Percentiles rank a stretch among this genome's conserved stretches.
phyloP scores from a whole-genome alignment of 768 basidiomycete species.

The Favolaschia claudopus region DNA sequence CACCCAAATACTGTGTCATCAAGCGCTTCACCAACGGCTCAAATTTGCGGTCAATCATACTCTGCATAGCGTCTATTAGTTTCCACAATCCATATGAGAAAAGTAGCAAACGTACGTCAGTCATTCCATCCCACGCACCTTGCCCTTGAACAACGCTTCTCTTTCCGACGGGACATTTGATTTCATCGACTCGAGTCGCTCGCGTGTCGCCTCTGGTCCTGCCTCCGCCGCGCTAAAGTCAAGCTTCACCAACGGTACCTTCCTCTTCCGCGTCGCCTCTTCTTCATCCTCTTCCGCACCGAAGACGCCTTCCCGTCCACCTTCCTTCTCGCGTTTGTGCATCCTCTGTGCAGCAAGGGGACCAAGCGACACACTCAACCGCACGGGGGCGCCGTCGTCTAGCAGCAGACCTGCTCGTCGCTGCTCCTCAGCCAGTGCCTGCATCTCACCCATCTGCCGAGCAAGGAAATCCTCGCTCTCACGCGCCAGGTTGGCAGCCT shows the following conservation, averaged over 20 bases:
- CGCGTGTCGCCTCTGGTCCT: conserved; percentile 73
- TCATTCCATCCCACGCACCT: conserved; percentile 93
- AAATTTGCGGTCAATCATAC: conserved; percentile 84
- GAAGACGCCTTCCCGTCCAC: conserved; percentile 65
- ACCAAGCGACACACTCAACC: conserved; percentile 79
- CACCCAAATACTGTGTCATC: conserved; percentile 89
- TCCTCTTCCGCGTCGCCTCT: conserved; percentile 82
- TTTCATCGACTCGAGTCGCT: conserved; percentile 37
- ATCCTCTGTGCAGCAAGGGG: conserved; percentile 50
- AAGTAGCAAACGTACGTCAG: conserved; percentile 66
- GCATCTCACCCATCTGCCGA: conserved; percentile 95
- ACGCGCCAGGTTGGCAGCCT: conserved; percentile 84
- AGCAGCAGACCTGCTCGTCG: conserved; percentile 89
- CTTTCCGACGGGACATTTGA: conserved; percentile 78
- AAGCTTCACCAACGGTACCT: conserved; percentile 86
- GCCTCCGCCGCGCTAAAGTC: conserved; percentile 89
- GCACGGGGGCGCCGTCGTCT: conserved; percentile 91
- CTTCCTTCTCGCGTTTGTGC: conserved; percentile 49
- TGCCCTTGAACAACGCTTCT: conserved; percentile 80
- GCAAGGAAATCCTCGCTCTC: conserved; percentile 96
- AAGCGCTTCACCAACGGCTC: conserved; percentile 83
- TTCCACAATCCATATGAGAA: not conserved
- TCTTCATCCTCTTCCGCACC: conserved; percentile 89
- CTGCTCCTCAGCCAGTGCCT: conserved; percentile 88
- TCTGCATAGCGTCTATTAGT: conserved; percentile 50